Conservation (phyloP, 768 basidiomycete genomes). For the Leucogyrophana mollusca region DNA sequence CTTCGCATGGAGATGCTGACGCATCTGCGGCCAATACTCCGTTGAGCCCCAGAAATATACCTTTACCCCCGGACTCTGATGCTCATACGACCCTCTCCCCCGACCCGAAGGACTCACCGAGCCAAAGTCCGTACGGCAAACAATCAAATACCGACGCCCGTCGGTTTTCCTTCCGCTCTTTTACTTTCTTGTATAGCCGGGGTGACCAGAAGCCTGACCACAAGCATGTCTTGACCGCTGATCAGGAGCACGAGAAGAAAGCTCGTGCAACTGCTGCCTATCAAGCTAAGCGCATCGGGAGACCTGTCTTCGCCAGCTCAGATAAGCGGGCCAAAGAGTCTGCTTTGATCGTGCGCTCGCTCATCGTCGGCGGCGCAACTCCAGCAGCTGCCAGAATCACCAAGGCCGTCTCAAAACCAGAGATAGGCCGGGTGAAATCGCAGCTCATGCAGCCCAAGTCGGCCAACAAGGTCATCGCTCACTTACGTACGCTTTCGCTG, state of each 20-base stretch:
- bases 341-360: conserved; percentile 59
- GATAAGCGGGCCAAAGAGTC: conserved; percentile 64
- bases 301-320: conserved; percentile 35
- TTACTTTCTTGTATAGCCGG: conserved; percentile 39
- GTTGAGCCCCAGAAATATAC: conserved; percentile 12
- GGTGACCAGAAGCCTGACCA: conserved; percentile 30
- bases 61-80: conserved; percentile 24
- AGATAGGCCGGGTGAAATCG: conserved; percentile 63
- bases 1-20: conserved; percentile 1
- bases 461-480: conserved; percentile 71
- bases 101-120: neutral
- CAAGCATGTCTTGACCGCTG: conserved; percentile 33
- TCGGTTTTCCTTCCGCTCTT: conserved; percentile 50
- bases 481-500: conserved; percentile 62
- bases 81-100: conserved; percentile 1
- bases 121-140: neutral
- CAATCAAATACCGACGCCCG: conserved; percentile 25
- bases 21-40: conserved; percentile 13
- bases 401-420: conserved; percentile 43
- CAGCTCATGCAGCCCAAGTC: conserved; percentile 64
- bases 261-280: conserved; percentile 31
- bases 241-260: conserved; percentile 41
- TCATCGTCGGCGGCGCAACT: conserved; percentile 61
- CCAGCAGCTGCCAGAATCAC: conserved; percentile 36
- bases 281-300: conserved; percentile 27